Base-by-base conservation (phyloP, 805 yeast genomes). In the Saturnispora diversa region DNA sequence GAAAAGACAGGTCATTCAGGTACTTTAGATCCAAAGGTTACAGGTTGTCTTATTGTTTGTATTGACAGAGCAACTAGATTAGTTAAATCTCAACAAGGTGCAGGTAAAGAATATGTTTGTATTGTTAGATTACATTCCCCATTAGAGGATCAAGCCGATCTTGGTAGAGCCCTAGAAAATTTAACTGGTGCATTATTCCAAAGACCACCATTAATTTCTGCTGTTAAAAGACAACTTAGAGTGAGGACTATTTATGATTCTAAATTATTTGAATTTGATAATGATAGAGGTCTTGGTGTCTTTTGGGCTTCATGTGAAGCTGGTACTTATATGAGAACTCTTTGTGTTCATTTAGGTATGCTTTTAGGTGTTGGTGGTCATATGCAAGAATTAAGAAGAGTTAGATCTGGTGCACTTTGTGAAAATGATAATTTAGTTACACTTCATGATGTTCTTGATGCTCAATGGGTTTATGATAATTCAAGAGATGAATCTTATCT, bases 291-390 rank as follows among this genome's bases (percentile, higher is more conserved):
- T 55, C 74, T 92, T 48, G 95, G 95, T 70, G 97, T 92, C 26
- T 92, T 92, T 72, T 92, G 98, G 98, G 98, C 97, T 45, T 84
- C 95, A 31, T 92, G 98, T 75, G 98, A 92, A 72, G 98, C 98
- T 47, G 98, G 98, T 69, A 92, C 98, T 46, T 92, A 92, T 69
- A 92, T 92, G 96, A 84, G 98, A 76, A 92, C 98, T 37, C 71
- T 92, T 55, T 92, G 98, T 81, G 98, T 92, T 43, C 98, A 92
- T 67, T 71, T 92, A 58, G 98, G 98, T 70, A 88, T 92, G 95
- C 74, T 92, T 45, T 74, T 92, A 51, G 97, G 97, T 57, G 97
- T 87, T 53, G 98, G 98, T 64, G 98, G 97, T 53, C 98, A 92
- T 70, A 92, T 92, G 98, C 98, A 92, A 75, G 98, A 92, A 70